These are phyloP conservation scores for Solanum bulbocastanum DNA, from an alignment of 257 asterid genomes.

Conservation along the genomic window DNA sequence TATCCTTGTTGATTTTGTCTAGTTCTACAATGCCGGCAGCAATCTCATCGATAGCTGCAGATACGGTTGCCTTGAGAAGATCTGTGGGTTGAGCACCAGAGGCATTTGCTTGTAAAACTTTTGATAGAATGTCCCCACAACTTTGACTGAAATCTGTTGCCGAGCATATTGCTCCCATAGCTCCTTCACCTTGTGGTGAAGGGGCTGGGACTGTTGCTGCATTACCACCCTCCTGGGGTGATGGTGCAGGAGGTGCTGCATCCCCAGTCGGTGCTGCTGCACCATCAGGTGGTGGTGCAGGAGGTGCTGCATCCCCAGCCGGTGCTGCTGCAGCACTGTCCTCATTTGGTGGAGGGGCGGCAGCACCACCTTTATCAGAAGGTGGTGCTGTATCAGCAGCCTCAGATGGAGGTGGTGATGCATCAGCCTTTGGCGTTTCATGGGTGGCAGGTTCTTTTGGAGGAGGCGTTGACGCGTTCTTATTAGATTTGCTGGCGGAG, in stretches of 20 bases:
- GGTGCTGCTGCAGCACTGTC: not conserved
- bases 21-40: conserved; percentile 27
- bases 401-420: not conserved
- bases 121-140: conserved; percentile 40
- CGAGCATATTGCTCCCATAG: conserved; percentile 41
- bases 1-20: conserved; percentile 20
- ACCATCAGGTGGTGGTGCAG: not conserved
- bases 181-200: conserved; percentile 16
- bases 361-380: not conserved
- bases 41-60: conserved; percentile 30
- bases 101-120: conserved; percentile 25
- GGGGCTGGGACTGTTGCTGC: not conserved
- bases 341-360: not conserved
- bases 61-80: conserved; percentile 45
- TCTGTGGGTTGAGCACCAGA: conserved; percentile 22
- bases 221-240: not conserved
- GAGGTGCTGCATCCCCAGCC: not conserved
- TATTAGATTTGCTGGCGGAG: not conserved
- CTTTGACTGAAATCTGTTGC: conserved; percentile 51
- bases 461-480: not conserved
- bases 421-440: not conserved
- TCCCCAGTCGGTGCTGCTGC: not conserved
- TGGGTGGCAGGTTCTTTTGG: not conserved
- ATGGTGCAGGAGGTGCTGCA: not conserved
- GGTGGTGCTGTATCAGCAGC: not conserved